Percentiles rank a stretch among this genome's conserved stretches.
Evolutionary conservation across 140 eudicot species (phyloP).

Genomic region (Senecio squalidus): DNA sequence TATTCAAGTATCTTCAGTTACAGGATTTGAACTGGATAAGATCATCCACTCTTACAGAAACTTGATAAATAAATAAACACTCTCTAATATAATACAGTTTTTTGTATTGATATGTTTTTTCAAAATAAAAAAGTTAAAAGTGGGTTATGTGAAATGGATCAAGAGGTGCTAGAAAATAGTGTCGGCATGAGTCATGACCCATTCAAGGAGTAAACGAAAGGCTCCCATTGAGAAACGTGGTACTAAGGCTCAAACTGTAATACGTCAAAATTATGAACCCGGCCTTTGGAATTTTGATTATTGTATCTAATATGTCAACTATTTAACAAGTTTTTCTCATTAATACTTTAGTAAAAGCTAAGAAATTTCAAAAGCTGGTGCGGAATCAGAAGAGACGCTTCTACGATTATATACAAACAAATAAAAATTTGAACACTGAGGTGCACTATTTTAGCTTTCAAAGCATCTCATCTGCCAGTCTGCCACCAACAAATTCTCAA

Average conservation of each 20-base stretch:
- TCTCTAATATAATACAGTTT: too few species aligned
- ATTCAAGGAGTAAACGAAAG: neutral
- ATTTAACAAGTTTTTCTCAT: slow-evolving; percentile 1
- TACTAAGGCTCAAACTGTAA: neutral
- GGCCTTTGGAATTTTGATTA: neutral
- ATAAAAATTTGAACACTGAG: slow-evolving; percentile 19
- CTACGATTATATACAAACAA: neutral
- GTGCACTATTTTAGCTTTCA: slow-evolving; percentile 26
- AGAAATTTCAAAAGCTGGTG: slow-evolving; percentile 2
- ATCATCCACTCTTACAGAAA: too few species aligned
- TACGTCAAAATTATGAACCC: neutral
- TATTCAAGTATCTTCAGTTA: neutral
- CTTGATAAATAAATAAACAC: too few species aligned
- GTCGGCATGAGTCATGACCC: neutral
- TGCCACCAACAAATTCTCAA: slow-evolving; percentile 39
- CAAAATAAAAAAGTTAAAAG: too few species aligned
- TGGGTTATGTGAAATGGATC: too few species aligned
- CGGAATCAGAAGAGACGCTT: slow-evolving; percentile 5
- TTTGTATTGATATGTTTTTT: too few species aligned
- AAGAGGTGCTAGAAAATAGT: too few species aligned
- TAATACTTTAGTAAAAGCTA: slow-evolving; percentile 16
- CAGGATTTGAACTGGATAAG: too few species aligned
- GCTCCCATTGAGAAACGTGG: neutral
- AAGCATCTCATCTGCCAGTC: slow-evolving; percentile 30
- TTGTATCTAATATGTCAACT: neutral